Evolutionary conservation across 202 grass and related monocot genomes (phyloP).

Genomic region (Musa balbisiana): DNA sequence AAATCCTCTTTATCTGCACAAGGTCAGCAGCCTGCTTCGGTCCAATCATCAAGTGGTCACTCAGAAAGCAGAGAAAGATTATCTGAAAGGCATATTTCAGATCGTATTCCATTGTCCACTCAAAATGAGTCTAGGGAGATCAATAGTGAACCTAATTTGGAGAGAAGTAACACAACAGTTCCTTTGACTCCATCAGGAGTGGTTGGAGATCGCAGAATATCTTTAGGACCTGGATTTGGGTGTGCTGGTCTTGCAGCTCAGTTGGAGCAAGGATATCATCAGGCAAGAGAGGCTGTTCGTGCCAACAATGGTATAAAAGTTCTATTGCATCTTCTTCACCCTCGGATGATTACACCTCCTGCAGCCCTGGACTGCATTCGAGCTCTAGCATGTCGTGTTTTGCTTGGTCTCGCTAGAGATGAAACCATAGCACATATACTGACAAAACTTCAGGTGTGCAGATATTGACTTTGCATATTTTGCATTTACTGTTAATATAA

Average conservation of each 20-base stretch:
- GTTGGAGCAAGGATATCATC: conserved; percentile 89
- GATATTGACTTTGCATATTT: no score
- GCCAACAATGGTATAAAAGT: conserved; percentile 97
- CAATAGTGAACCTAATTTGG: conserved; percentile 28
- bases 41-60: conserved; percentile 34
- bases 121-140: conserved; percentile 45
- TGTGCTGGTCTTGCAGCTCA: conserved; percentile 95
- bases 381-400: conserved; percentile 87
- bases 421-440: conserved; percentile 95
- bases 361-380: conserved; percentile 77
- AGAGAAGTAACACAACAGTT: conserved; percentile 26
- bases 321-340: conserved; percentile 79
- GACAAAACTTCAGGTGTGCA: conserved; percentile 79
- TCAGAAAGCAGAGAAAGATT: conserved; percentile 56
- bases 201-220: conserved; percentile 80
- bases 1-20: conserved; percentile 44
- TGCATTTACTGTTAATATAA: no score
- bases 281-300: conserved; percentile 91
- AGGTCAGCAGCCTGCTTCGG: conserved; percentile 50
- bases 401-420: conserved; percentile 89
- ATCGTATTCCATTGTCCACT: conserved; percentile 27
- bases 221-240: conserved; percentile 73
- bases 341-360: conserved; percentile 87
- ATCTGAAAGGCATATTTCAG: conserved; percentile 41
- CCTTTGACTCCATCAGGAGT: conserved; percentile 44